Evolutionary conservation across 345 rosid genomes (phyloP), one percentile per base, ranked within the genome.

Genomic region (Hypericum perforatum): DNA sequence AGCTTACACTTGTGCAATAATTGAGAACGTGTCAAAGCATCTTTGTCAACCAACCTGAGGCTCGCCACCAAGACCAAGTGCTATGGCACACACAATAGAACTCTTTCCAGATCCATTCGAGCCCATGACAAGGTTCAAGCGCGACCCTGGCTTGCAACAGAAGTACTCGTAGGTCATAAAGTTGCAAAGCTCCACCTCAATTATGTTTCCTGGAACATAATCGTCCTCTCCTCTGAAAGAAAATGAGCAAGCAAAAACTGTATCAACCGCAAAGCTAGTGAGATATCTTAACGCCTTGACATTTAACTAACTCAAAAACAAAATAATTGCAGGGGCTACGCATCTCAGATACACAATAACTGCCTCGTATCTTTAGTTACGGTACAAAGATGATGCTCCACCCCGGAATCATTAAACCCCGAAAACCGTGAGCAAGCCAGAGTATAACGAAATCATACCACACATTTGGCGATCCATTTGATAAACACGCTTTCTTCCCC

Each of bases 21-120:
- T 11, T 29, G 62, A 63, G 13, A 37, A 61, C 14, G 59, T 49
- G 42, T 14, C 37, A 43, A 53, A 39, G 53, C 43, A 60, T 1
- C 32, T 22, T 22, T 22, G 32, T 37, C 11, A 43, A 76, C 83
- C 41, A 63, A 82, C 92, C 85, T 77, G 91, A 60, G 98, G 90
- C 65, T 91, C 96, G 9, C 98, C 96, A 45, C 95, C 92, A 16
- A 91, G 88, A 58, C 92, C 83, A 60, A 91, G 89, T 0, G 95
- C 98, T 64, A 91, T 91, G 58, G 98, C 98, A 49, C 98, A 91
- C 43, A 91, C 98, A 61, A 91, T 78, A 54, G 98, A 85, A 63
- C 97, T 91, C 75, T 91, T 91, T 10, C 98, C 98, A 3, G 96
- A 87, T 41, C 96, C 98, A 52, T 91, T 91, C 9, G 98, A 96